These are phyloP conservation scores for Melanomma pulvis-pyrius DNA, from an alignment of 495 filamentous ascomycete genomes.

Conservation along the genomic window DNA sequence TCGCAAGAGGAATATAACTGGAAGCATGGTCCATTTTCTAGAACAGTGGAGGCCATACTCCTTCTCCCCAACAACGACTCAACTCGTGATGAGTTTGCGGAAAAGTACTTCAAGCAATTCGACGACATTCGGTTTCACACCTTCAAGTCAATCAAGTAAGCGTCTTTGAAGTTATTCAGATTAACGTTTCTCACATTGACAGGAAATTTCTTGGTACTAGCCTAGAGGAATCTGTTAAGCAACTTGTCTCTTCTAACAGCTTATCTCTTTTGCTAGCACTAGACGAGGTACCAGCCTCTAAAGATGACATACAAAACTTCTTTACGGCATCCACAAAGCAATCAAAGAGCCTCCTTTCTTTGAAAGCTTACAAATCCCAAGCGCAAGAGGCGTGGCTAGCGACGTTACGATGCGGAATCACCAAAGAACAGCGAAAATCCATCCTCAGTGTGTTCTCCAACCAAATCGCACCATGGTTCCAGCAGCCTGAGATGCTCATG, in stretches of 20 bases:
- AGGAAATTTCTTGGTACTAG: conserved; percentile 13
- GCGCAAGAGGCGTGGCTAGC: conserved; percentile 85
- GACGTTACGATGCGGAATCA: conserved; percentile 67
- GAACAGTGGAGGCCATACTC: conserved; percentile 66
- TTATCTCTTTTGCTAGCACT: conserved; percentile 45
- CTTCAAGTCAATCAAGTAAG: conserved; percentile 70
- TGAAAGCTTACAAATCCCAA: conserved; percentile 63
- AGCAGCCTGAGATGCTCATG: conserved; percentile 83
- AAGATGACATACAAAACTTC: conserved; percentile 63
- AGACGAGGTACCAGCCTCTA: conserved; percentile 56
- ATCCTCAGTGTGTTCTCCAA: conserved; percentile 72
- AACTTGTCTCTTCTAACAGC: conserved; percentile 23
- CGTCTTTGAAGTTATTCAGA: conserved; percentile 14
- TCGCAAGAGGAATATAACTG: conserved; percentile 66
- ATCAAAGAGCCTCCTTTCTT: conserved; percentile 57
- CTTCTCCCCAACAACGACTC: conserved; percentile 57
- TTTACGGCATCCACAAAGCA: conserved; percentile 43
- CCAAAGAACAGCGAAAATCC: conserved; percentile 74
- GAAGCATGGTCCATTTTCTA: conserved; percentile 62
- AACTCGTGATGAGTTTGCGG: conserved; percentile 68
- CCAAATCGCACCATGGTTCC: conserved; percentile 85
- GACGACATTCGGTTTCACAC: conserved; percentile 86
- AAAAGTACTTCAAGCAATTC: conserved; percentile 75
- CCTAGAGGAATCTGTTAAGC: not conserved
- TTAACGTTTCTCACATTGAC: not conserved